Evolutionary conservation across 176 grass and related monocot species (phyloP).

Genomic region (Aegilops tauschii): DNA sequence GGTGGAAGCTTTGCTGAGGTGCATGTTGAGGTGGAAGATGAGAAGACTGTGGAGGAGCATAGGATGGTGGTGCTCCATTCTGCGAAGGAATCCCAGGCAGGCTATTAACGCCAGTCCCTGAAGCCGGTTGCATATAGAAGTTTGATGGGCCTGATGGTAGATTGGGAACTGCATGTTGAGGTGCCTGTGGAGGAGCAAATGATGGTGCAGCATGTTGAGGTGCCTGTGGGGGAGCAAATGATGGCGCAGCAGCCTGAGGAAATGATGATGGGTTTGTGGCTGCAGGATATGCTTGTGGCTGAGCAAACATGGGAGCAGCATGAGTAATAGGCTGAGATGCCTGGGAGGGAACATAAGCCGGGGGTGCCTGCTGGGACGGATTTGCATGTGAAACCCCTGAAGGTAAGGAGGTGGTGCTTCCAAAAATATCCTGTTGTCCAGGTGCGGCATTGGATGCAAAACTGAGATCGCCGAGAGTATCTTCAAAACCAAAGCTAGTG

Average conservation of each 20-base stretch:
- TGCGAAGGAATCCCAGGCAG: neutral
- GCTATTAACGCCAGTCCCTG: too few relatives aligned
- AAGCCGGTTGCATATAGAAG: constrained; percentile 27
- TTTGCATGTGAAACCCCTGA: constrained; percentile 28
- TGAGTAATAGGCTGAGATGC: constrained; percentile 28
- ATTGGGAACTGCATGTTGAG: neutral
- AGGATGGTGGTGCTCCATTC: constrained; percentile 34
- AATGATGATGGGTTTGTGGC: constrained; percentile 20
- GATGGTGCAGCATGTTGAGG: too few relatives aligned
- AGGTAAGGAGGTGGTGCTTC: constrained; percentile 24
- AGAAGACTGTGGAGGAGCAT: constrained; percentile 38
- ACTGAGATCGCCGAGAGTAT: constrained; percentile 63
- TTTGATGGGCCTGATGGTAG: constrained; percentile 25
- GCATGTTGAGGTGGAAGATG: constrained; percentile 34
- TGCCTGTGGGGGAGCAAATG: neutral
- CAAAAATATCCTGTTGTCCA: constrained; percentile 54
- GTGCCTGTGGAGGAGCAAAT: too few relatives aligned
- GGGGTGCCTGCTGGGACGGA: constrained; percentile 27
- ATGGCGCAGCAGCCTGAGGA: constrained; percentile 23
- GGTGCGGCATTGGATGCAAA: constrained; percentile 41
- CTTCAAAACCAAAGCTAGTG: constrained; percentile 72
- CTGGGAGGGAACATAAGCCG: constrained; percentile 27
- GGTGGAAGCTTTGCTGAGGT: constrained; percentile 41
- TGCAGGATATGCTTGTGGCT: constrained; percentile 33
- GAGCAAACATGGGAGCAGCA: constrained; percentile 14